Base-by-base conservation (phyloP, 768 basidiomycete genomes). In the Pholiota molesta region DNA sequence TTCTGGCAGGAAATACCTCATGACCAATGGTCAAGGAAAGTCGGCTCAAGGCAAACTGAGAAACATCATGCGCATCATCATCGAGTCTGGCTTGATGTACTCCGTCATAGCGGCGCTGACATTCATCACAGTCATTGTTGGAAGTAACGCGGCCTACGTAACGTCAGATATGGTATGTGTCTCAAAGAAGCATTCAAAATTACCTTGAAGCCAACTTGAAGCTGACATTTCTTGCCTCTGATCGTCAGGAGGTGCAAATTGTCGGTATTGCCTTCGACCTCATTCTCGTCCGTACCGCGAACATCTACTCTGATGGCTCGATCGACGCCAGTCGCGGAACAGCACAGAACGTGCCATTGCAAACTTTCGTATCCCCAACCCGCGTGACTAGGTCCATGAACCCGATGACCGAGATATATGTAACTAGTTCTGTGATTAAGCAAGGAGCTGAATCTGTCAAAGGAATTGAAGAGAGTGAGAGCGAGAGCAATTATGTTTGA, bases 31-130 rank as follows among this genome's bases (percentile, higher is more conserved):
- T n/a, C 23, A 28, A 31, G 5, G 4, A 7, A 13, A 23, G 26
- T 11, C n/a, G 37, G n/a, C n/a, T 6, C 42, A 26, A 35, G 52
- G 40, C 14, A 49, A 29, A 17, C 55, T 66, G 17, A 29, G 45
- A 14, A 31, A 56, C 6, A 68, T 69, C 49, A 73, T 72, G 53
- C 65, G 64, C 8, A 71, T 68, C 53, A 67, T 75, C 55, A 61
- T 75, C 37, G 74, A 75, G 61, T 73, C 73, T 7, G 74, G 71
- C 17, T 51, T 71, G 16, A 55, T 75, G n/a, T 73, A 73, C 60
- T 71, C 69, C 5, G 44, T 63, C 1, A 55, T 60, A 16, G 62
- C 62, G 2, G 39, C 72, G 44, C 57, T 65, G 13, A 64, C 67
- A 10, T 69, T 72, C 55, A 51, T 66, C 17, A 61, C 66, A 16